phyloP scores from a whole-genome alignment of 805 yeast species.

The Wickerhamomyces bovis region DNA sequence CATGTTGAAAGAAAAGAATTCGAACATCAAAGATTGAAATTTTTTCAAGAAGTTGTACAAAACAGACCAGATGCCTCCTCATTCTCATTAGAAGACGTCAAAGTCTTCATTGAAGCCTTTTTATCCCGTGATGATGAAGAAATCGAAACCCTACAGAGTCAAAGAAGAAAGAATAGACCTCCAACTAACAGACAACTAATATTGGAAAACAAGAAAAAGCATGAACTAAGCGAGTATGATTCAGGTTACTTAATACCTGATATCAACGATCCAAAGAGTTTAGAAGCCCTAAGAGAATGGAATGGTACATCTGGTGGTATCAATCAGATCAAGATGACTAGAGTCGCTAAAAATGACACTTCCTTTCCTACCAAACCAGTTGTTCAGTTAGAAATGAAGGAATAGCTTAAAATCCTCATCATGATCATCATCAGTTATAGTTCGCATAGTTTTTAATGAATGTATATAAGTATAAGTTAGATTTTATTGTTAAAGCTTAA shows the following conservation, averaged over 20 bases:
- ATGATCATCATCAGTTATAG: slow-evolving; percentile 1
- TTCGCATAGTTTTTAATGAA: background rate
- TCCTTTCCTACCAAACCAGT: slow-evolving; percentile 4
- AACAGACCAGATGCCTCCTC: slow-evolving; percentile 32
- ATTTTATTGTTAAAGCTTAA: too few relatives aligned
- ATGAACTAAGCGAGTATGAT: slow-evolving; percentile 54
- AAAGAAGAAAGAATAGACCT: slow-evolving; percentile 87
- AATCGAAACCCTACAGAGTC: slow-evolving; percentile 48
- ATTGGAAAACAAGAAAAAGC: slow-evolving; percentile 53
- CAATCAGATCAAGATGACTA: slow-evolving; percentile 43
- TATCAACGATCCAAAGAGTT: slow-evolving; percentile 53
- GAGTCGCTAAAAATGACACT: slow-evolving; percentile 20
- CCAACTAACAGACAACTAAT: slow-evolving; percentile 62
- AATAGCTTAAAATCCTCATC: background rate
- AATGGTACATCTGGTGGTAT: slow-evolving; percentile 78
- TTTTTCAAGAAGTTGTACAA: slow-evolving; percentile 53
- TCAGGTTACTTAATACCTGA: slow-evolving; percentile 76
- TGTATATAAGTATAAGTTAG: background rate
- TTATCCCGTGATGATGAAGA: slow-evolving; percentile 73
- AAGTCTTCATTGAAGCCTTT: slow-evolving; percentile 53
- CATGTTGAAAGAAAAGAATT: slow-evolving; percentile 54
- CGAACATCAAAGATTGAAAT: slow-evolving; percentile 52
- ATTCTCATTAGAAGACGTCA: slow-evolving; percentile 55
- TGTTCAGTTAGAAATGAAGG: slow-evolving; percentile 11
- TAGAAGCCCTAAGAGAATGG: slow-evolving; percentile 62